phyloP scores from a whole-genome alignment of 805 yeast species.

The Schizosaccharomyces lindneri region DNA sequence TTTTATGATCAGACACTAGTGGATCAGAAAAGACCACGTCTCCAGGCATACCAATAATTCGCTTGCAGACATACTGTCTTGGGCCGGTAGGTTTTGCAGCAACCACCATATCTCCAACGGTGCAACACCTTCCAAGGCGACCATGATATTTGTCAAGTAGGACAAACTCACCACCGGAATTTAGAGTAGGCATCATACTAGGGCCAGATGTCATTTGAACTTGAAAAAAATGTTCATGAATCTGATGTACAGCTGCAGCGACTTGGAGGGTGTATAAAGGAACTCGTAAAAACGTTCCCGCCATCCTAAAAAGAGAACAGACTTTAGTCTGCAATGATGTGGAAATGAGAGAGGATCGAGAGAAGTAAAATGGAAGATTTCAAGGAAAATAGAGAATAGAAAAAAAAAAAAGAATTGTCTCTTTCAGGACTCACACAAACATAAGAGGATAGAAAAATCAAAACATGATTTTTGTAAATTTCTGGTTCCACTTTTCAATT shows the following conservation, averaged over 20 bases:
- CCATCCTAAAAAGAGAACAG: not conserved
- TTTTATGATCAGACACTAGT: conserved; percentile 19
- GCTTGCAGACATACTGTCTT: conserved; percentile 60
- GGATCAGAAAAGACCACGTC: conserved; percentile 8
- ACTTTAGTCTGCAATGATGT: not conserved
- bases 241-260: not conserved
- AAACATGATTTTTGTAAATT: no score
- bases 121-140: conserved; percentile 36
- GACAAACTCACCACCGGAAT: conserved; percentile 38
- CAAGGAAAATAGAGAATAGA: no score
- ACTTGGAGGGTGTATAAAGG: not conserved
- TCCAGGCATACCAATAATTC: conserved; percentile 69
- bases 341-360: not conserved
- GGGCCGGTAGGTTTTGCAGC: conserved; percentile 81
- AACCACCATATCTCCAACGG: conserved; percentile 69
- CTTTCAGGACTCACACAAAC: no score
- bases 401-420: no score
- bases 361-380: not conserved
- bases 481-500: no score
- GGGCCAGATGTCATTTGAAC: not conserved
- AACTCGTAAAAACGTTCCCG: not conserved
- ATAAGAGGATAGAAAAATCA: no score
- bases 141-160: conserved; percentile 38
- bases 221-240: not conserved
- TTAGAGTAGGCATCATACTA: not conserved